Base-by-base conservation (phyloP, 2,329 filamentous ascomycete species). In the Nemania abortiva region DNA sequence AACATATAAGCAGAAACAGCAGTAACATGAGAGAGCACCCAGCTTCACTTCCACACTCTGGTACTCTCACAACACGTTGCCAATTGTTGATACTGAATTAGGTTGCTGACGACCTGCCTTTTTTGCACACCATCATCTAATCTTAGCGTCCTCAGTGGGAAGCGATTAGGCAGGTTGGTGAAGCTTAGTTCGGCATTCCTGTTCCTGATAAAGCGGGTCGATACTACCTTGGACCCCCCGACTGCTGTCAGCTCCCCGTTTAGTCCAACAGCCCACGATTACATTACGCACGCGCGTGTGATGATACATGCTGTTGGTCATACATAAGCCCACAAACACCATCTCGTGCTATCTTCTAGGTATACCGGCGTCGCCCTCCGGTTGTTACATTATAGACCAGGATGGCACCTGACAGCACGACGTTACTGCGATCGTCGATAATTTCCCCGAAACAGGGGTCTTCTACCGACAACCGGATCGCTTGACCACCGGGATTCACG, bases 381-480 rank as follows among this genome's bases (percentile, higher is more conserved):
- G 27, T 31, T 66, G 58, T 54, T 27, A 63, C 49, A 53, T 59
- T 37, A 45, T 37, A 15, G 49, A 24, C n/a, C 15, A 52, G 22
- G 50, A 65, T 70, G 57, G 64, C 42, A 70, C 58, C 42, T 63
- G 20, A 29, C 18, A 53, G 62, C 66, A 71, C 66, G 59, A 65
- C 67, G 69, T 71, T 71, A 67, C 63, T 65, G 15, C 57, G 69
- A 67, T 66, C 62, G 50, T 60, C 57, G 31, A 59, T 37, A 65
- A 34, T 61, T 65, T 63, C 50, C 47, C 65, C 55, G 65, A 68
- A 65, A 49, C 49, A 55, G 39, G 61, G 61, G 39, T 47, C 65
- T 65, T 66, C 68, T 73, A 64, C 70, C 68, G 68, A 67, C 63
- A 60, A 29, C 61, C 66, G 47, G 70, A 57, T 65, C 54, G 60